Evolutionary conservation across 129 eudicot species (phyloP).

Genomic region (Helichrysum umbraculigerum): DNA sequence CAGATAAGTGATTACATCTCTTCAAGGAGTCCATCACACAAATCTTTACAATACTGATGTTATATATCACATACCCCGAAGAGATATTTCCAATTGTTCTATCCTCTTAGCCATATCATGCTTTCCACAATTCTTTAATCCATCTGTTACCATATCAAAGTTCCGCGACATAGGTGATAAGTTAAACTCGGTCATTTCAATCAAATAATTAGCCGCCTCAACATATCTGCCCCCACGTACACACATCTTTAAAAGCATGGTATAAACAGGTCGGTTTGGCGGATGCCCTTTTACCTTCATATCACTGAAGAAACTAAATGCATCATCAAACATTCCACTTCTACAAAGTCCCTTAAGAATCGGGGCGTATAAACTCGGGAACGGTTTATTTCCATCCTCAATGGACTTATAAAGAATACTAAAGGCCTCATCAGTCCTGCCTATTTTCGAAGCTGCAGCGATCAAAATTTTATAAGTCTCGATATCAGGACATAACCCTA

Average conservation of each 20-base stretch:
- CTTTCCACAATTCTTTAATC: constrained; percentile 86
- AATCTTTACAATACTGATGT: constrained; percentile 13
- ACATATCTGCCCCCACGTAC: constrained; percentile 83
- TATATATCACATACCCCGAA: constrained; percentile 54
- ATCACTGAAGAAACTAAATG: constrained; percentile 87
- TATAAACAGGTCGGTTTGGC: constrained; percentile 91
- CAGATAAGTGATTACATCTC: background rate
- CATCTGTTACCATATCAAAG: constrained; percentile 98
- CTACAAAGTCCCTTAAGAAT: constrained; percentile 72
- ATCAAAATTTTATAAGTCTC: constrained; percentile 84
- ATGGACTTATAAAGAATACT: constrained; percentile 73
- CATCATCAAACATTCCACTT: constrained; percentile 88
- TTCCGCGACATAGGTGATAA: constrained; percentile 67
- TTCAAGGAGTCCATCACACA: constrained; percentile 3
- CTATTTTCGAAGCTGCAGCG: constrained; percentile 52
- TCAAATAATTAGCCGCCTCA: constrained; percentile 88
- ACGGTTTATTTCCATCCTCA: constrained; percentile 85
- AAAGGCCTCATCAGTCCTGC: constrained; percentile 70
- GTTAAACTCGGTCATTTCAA: constrained; percentile 85
- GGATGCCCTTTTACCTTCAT: constrained; percentile 94
- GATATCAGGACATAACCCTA: constrained; percentile 71
- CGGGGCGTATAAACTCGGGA: constrained; percentile 95
- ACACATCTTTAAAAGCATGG: constrained; percentile 84
- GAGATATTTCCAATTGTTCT: constrained; percentile 86
- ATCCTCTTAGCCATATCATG: constrained; percentile 88